Evolutionary conservation across 164 flowering plant genomes (phyloP).

Genomic region (Malania oleifera): DNA sequence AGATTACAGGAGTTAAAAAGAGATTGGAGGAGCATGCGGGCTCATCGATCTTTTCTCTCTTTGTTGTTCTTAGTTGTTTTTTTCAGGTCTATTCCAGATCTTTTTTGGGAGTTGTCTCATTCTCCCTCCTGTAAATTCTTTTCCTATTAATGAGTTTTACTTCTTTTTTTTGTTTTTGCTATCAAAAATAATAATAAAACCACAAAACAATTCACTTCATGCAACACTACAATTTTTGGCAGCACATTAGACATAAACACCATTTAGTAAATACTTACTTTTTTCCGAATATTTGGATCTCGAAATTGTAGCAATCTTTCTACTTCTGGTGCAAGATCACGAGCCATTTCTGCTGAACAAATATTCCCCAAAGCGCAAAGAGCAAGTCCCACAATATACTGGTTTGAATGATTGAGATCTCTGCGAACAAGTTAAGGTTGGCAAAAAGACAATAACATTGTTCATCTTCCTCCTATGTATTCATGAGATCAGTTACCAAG

Average conservation of each 20-base stretch:
- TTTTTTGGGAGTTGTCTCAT: too few species aligned
- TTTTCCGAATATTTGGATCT: slow-evolving; percentile 92
- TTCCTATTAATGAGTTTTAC: too few species aligned
- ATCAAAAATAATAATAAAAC: too few species aligned
- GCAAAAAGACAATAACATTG: neutral
- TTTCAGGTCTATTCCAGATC: too few species aligned
- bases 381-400: slow-evolving; percentile 95
- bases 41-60: too few species aligned
- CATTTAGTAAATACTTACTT: slow-evolving; percentile 37
- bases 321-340: slow-evolving; percentile 99
- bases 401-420: slow-evolving; percentile 96
- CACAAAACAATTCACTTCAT: too few species aligned
- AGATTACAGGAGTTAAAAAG: too few species aligned
- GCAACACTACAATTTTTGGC: too few species aligned
- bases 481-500: neutral
- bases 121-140: too few species aligned
- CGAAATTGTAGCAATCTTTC: slow-evolving; percentile 88
- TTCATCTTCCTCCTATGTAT: neutral
- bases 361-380: slow-evolving; percentile 98
- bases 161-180: too few species aligned
- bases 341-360: slow-evolving; percentile 99
- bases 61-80: too few species aligned
- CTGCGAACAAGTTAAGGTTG: slow-evolving; percentile 55
- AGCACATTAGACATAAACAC: neutral
- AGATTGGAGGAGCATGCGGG: too few species aligned